A percentile compares a stretch with the other conserved stretches of the same genome.
Conservation (phyloP, 163 green algal species). For the Chlamydomonas reinhardtii region DNA sequence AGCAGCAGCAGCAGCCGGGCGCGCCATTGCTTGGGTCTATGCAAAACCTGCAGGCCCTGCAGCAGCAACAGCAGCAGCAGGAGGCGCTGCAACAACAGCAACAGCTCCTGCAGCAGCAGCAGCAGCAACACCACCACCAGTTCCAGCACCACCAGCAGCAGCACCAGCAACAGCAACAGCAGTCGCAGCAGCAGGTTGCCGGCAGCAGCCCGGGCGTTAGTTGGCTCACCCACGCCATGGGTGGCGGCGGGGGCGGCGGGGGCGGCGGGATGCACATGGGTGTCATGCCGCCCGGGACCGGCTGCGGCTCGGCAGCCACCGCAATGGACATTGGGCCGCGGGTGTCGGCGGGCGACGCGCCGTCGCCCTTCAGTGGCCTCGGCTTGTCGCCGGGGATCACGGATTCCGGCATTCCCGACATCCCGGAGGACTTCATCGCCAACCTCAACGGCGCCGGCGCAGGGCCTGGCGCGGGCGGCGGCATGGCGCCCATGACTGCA, state of each 20-base stretch:
- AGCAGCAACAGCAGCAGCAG: constrained; percentile 28
- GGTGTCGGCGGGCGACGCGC: not conserved
- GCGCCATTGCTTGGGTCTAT: not conserved
- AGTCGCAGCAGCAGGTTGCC: not conserved
- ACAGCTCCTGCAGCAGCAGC: not conserved
- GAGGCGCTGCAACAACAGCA: constrained; percentile 4
- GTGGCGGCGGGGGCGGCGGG: not conserved
- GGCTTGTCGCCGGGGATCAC: constrained; percentile 22
- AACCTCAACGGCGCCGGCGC: constrained; percentile 15
- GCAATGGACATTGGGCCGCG: constrained; percentile 14
- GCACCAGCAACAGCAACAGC: constrained; percentile 10
- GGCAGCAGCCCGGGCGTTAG: not conserved
- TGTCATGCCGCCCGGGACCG: not conserved
- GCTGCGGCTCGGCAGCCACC: no score
- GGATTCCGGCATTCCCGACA: not conserved
- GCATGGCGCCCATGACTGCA: no score
- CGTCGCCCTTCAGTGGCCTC: constrained; percentile 12
- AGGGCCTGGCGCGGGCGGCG: not conserved
- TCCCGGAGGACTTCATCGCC: constrained; percentile 14
- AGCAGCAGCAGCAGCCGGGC: not conserved
- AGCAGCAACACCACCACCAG: not conserved
- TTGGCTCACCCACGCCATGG: not conserved
- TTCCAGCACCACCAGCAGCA: not conserved
- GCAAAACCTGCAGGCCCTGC: constrained; percentile 16
- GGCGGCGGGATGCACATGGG: not conserved